These are phyloP conservation scores for Ceratobasidium papillatum DNA, from an alignment of 1,284 basidiomycete genomes.

Conservation along the genomic window DNA sequence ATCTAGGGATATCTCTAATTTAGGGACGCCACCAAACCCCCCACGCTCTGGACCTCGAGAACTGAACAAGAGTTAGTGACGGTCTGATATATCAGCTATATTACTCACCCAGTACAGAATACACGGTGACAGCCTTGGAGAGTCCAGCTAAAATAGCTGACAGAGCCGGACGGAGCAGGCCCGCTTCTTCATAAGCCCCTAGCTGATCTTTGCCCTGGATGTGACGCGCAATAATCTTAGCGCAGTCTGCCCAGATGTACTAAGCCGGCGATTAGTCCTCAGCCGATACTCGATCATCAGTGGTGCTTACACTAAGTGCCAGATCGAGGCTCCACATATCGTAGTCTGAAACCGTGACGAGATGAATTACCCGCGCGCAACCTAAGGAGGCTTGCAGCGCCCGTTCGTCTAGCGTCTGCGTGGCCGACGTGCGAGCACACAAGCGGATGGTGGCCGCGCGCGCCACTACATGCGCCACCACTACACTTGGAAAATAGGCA, in stretches of 20 bases:
- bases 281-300: background rate
- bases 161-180: constrained; percentile 13
- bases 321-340: constrained; percentile 38
- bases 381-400: constrained; percentile 3
- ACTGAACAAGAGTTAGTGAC: constrained; percentile 2
- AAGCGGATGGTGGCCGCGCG: constrained; percentile 22
- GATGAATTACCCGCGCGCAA: constrained; percentile 17
- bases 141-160: constrained; percentile 13
- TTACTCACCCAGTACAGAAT: constrained; percentile 15
- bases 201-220: constrained; percentile 2
- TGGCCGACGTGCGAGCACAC: constrained; percentile 15
- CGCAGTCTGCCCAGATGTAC: constrained; percentile 38
- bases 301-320: constrained; percentile 13
- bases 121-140: constrained; percentile 10
- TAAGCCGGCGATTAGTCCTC: background rate
- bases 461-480: constrained; percentile 15
- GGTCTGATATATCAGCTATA: background rate
- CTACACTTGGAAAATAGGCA: constrained; percentile 12
- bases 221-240: constrained; percentile 28
- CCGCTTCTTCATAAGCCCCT: constrained; percentile 8
- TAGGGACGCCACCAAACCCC: background rate
- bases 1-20: background rate
- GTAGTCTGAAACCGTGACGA: constrained; percentile 23
- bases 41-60: constrained; percentile 11
- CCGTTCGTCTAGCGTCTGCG: constrained; percentile 19